Conservation (phyloP, 129 eudicot genomes). For the Flaveria ramosissima region DNA sequence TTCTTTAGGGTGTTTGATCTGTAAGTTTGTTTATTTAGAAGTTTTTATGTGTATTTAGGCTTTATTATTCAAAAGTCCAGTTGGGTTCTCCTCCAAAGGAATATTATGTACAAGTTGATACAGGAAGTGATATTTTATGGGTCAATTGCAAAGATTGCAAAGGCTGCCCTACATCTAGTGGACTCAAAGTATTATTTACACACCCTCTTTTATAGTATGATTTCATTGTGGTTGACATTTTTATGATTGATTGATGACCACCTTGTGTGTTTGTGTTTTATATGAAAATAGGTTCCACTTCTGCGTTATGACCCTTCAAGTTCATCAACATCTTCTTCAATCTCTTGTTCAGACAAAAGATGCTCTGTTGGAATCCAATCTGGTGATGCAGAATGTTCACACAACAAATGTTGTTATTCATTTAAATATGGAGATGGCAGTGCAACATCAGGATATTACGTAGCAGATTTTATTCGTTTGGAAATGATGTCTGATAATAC, state of each 20-base stretch:
- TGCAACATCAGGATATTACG: slow-evolving; percentile 76
- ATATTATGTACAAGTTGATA: slow-evolving; percentile 83
- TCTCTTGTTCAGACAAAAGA: slow-evolving; percentile 70
- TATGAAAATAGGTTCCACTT: slow-evolving; percentile 52
- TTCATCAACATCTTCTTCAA: slow-evolving; percentile 59
- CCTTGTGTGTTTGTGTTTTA: background rate
- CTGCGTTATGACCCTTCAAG: slow-evolving; percentile 60
- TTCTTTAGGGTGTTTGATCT: background rate
- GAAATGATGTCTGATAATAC: slow-evolving; percentile 53
- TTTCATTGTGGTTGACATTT: slow-evolving; percentile 6
- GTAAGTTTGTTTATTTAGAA: background rate
- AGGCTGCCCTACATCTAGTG: slow-evolving; percentile 92
- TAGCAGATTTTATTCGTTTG: slow-evolving; percentile 65
- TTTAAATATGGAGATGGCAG: slow-evolving; percentile 97
- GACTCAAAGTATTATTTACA: slow-evolving; percentile 67
- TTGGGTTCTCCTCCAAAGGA: slow-evolving; percentile 85
- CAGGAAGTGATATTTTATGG: slow-evolving; percentile 95
- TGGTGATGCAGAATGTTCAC: slow-evolving; percentile 54
- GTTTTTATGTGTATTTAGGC: slow-evolving; percentile 48
- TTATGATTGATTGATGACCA: background rate
- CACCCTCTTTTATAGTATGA: background rate
- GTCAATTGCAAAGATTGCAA: slow-evolving; percentile 74
- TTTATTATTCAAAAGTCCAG: slow-evolving; percentile 77
- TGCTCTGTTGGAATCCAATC: slow-evolving; percentile 61
- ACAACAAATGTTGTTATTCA: slow-evolving; percentile 59